phyloP scores from a whole-genome alignment of 108 stramenopile species.

The Cyclotella atomus region DNA sequence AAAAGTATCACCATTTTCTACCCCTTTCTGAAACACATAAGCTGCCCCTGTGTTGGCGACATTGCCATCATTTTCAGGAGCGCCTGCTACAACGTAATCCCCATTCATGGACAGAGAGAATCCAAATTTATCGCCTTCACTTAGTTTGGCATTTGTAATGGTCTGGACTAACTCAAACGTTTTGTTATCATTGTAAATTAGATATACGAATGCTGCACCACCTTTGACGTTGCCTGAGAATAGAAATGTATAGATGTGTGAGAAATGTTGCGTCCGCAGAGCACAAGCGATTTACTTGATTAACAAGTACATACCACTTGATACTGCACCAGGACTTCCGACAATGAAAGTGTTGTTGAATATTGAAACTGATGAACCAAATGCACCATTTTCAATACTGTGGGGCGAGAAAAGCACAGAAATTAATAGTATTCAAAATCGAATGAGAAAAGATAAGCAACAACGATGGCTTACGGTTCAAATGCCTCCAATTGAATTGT shows the following conservation, averaged over 20 bases:
- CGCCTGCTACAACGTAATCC: slow-evolving; percentile 17
- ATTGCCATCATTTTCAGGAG: slow-evolving; percentile 15
- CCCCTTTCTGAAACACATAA: slow-evolving; percentile 11
- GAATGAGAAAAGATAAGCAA: too few species aligned
- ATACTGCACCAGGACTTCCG: slow-evolving; percentile 6
- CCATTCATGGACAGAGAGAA: slow-evolving; percentile 10
- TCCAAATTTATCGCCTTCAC: neutral
- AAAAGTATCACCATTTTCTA: neutral
- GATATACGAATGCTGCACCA: neutral
- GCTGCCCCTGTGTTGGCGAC: slow-evolving; percentile 8
- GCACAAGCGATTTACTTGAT: neutral
- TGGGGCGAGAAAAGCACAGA: too few species aligned
- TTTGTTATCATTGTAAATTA: neutral
- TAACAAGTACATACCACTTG: neutral
- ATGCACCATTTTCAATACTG: neutral
- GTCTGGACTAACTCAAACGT: neutral
- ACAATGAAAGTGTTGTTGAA: neutral
- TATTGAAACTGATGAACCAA: slow-evolving; percentile 3
- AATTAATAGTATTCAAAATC: too few species aligned
- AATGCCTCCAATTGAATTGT: neutral
- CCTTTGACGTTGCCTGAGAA: neutral
- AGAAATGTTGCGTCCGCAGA: neutral
- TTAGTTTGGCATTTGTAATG: neutral
- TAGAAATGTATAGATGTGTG: neutral
- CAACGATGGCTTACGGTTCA: neutral